Evolutionary conservation across 768 basidiomycete species (phyloP).

Genomic region (Podaxis sp.): DNA sequence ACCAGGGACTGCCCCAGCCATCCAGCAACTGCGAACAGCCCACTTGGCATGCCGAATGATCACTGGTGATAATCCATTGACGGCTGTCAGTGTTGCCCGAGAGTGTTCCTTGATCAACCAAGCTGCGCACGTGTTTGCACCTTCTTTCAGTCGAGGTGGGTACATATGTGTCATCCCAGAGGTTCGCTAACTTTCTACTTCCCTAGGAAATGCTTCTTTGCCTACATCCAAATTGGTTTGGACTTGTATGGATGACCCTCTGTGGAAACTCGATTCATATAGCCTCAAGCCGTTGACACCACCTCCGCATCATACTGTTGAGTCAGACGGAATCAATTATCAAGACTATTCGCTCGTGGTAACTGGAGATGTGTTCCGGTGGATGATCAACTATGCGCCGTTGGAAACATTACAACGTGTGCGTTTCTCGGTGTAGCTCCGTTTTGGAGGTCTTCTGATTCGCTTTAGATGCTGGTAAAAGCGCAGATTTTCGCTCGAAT

Average conservation of each 20-base stretch:
- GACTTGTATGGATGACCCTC: slow-evolving; percentile 87
- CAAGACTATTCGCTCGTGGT: slow-evolving; percentile 91
- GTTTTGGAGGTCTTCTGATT: background rate
- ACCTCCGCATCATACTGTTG: slow-evolving; percentile 68
- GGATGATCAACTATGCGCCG: slow-evolving; percentile 96
- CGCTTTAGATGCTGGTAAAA: slow-evolving; percentile 93
- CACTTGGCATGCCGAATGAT: slow-evolving; percentile 97
- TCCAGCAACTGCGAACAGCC: slow-evolving; percentile 83
- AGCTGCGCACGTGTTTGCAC: slow-evolving; percentile 86
- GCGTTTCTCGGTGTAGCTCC: slow-evolving; percentile 25
- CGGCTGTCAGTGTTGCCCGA: slow-evolving; percentile 94
- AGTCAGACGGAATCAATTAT: slow-evolving; percentile 68
- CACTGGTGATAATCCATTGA: slow-evolving; percentile 95
- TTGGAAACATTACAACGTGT: slow-evolving; percentile 93
- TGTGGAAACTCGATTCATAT: slow-evolving; percentile 85
- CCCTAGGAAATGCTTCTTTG: slow-evolving; percentile 51
- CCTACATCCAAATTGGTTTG: slow-evolving; percentile 75
- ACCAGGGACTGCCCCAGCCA: slow-evolving; percentile 85
- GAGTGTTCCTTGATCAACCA: slow-evolving; percentile 90
- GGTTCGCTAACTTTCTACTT: background rate
- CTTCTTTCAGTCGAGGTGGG: slow-evolving; percentile 73
- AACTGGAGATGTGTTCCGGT: slow-evolving; percentile 94
- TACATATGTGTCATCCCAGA: background rate
- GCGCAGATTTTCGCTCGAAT: slow-evolving; percentile 96
- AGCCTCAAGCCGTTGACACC: slow-evolving; percentile 79